Percentiles rank a stretch among this genome's conserved stretches.
These are phyloP conservation scores for Penicillium verhagenii DNA, from an alignment of 495 filamentous ascomycete species.

Conservation along the genomic window DNA sequence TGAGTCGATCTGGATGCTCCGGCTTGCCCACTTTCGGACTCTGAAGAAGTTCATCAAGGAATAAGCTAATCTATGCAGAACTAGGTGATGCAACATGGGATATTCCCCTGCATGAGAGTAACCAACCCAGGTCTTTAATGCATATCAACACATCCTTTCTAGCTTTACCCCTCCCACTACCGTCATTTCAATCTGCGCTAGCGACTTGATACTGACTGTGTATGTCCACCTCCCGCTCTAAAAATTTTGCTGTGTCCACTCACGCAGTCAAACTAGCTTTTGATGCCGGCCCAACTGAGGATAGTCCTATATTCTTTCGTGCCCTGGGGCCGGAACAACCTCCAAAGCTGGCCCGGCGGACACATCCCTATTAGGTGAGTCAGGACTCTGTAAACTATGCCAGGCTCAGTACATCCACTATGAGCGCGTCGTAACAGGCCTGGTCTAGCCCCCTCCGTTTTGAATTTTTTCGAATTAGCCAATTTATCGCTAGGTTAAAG, in stretches of 20 bases:
- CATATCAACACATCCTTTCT: neutral
- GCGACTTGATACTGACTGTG: neutral
- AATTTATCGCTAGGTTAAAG: too few species aligned
- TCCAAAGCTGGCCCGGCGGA: too few species aligned
- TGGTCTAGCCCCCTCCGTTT: neutral
- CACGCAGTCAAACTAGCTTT: too few species aligned
- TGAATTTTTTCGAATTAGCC: neutral
- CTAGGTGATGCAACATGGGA: neutral
- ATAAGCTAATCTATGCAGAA: neutral
- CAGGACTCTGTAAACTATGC: too few species aligned
- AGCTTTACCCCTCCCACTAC: neutral
- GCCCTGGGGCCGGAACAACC: too few species aligned
- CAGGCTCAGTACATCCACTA: too few species aligned
- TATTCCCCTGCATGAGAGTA: neutral
- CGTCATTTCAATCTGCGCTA: neutral
- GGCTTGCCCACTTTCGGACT: neutral
- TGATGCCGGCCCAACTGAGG: too few species aligned
- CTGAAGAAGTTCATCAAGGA: slow-evolving; percentile 4
- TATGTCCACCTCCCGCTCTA: neutral
- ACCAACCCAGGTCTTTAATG: neutral
- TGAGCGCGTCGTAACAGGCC: too few species aligned
- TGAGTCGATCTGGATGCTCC: slow-evolving; percentile 4
- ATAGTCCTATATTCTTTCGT: too few species aligned
- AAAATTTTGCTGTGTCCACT: too few species aligned
- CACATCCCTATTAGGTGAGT: too few species aligned